Percentiles rank a stretch among this genome's conserved stretches.
These are phyloP conservation scores for Castanea mollissima DNA, from an alignment of 306 rosid genomes.

Conservation along the genomic window DNA sequence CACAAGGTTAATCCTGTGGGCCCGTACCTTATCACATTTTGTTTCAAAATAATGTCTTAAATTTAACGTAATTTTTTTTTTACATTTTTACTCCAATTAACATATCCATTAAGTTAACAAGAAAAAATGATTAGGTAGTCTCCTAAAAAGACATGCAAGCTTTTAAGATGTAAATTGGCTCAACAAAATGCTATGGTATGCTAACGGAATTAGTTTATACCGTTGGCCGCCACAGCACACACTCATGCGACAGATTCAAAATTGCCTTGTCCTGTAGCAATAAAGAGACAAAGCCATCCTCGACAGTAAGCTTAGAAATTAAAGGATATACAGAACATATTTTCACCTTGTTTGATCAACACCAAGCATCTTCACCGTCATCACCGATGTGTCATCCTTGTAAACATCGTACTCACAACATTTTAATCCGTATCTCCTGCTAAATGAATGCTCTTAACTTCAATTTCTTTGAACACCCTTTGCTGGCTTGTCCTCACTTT, in stretches of 20 bases:
- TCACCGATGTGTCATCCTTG: conserved; percentile 37
- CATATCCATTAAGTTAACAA: too few relatives aligned
- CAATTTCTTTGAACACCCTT: conserved; percentile 12
- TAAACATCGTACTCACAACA: conserved; percentile 35
- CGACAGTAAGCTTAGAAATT: conserved; percentile 16
- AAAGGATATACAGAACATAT: conserved; percentile 3
- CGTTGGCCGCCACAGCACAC: not conserved
- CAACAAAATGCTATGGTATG: not conserved
- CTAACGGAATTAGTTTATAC: not conserved
- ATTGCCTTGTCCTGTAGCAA: not conserved
- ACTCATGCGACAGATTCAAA: not conserved
- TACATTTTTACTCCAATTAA: too few relatives aligned
- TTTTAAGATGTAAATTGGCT: not conserved
- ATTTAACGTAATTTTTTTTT: too few relatives aligned
- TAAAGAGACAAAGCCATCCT: not conserved
- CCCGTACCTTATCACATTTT: too few relatives aligned
- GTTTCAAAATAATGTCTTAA: too few relatives aligned
- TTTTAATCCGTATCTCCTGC: not conserved
- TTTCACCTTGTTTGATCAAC: conserved; percentile 12
- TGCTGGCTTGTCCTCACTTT: conserved; percentile 18
- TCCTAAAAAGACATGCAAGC: too few relatives aligned
- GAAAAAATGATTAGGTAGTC: too few relatives aligned
- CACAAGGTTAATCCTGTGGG: too few relatives aligned
- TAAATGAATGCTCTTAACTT: conserved; percentile 3
- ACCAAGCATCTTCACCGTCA: conserved; percentile 32